Percentiles rank a stretch among this genome's conserved stretches.
Evolutionary conservation across 2,329 filamentous ascomycete genomes (phyloP).

Genomic region (Colletotrichum sp.): DNA sequence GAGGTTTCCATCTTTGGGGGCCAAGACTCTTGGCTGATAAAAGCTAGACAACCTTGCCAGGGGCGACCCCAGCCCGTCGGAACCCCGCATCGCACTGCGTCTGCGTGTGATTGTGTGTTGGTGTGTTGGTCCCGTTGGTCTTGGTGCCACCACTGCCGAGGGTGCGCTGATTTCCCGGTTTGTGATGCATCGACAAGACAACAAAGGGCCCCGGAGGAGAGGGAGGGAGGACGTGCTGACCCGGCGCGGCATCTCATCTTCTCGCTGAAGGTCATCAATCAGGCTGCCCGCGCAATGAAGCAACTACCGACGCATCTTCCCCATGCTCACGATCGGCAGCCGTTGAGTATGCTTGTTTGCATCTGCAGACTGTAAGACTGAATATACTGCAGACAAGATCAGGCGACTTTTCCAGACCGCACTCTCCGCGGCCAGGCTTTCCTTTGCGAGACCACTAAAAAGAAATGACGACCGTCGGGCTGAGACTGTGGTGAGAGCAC

Average conservation of each 20-base stretch:
- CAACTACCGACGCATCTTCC: neutral
- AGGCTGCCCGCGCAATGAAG: neutral
- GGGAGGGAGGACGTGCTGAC: slow-evolving; percentile 9
- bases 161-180: neutral
- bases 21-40: slow-evolving; percentile 14
- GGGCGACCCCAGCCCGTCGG: neutral
- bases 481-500: neutral
- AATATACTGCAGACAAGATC: neutral
- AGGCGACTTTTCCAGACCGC: neutral
- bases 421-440: neutral
- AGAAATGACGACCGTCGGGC: neutral
- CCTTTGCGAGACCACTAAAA: neutral
- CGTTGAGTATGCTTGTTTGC: neutral
- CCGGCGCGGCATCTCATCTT: slow-evolving; percentile 17
- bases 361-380: neutral
- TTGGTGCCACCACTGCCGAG: neutral
- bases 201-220: neutral
- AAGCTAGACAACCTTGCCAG: neutral
- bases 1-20: slow-evolving; percentile 2
- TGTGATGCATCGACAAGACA: neutral
- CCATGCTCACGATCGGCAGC: neutral
- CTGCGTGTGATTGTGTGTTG: neutral
- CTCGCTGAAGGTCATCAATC: neutral
- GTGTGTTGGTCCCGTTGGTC: neutral
- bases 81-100: neutral